Conservation (phyloP, 2,329 filamentous ascomycete genomes). For the Penicillium sumatraense region DNA sequence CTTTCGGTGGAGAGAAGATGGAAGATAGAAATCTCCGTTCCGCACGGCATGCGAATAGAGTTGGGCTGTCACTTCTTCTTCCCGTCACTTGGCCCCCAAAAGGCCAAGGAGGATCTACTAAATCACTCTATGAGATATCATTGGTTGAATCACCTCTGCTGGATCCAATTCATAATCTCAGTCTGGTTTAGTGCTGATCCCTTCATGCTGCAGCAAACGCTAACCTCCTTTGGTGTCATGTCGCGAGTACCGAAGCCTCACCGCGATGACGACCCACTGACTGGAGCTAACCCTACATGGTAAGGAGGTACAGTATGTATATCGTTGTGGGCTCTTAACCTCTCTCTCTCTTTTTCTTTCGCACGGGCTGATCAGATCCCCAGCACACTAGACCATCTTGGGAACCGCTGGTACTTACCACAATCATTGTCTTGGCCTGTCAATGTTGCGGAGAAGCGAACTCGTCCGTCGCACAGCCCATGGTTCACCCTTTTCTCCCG, state of each 20-base stretch:
- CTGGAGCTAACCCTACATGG: not conserved
- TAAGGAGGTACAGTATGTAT: too few species aligned
- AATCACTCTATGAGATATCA: not conserved
- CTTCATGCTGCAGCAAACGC: conserved; percentile 7
- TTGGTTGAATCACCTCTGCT: not conserved
- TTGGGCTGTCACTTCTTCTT: conserved; percentile 3
- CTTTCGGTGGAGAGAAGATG: not conserved
- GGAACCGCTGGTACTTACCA: not conserved
- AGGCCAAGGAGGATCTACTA: not conserved
- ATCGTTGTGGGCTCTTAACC: not conserved
- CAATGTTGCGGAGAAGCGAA: conserved; percentile 9
- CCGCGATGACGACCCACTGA: not conserved
- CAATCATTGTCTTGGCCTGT: not conserved
- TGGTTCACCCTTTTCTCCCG: conserved; percentile 4
- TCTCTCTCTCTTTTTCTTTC: not conserved
- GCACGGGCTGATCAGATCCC: not conserved
- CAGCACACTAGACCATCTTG: not conserved
- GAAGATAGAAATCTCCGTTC: conserved; percentile 4
- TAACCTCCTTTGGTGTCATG: conserved; percentile 29
- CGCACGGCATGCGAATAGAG: conserved; percentile 4
- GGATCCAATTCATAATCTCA: not conserved
- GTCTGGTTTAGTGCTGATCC: not conserved
- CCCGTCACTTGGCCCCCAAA: conserved; percentile 6
- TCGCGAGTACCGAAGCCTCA: conserved; percentile 27
- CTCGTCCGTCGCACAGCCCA: conserved; percentile 16